Conservation (phyloP, 2,329 filamentous ascomycete genomes). For the Diaporthe velutina region DNA sequence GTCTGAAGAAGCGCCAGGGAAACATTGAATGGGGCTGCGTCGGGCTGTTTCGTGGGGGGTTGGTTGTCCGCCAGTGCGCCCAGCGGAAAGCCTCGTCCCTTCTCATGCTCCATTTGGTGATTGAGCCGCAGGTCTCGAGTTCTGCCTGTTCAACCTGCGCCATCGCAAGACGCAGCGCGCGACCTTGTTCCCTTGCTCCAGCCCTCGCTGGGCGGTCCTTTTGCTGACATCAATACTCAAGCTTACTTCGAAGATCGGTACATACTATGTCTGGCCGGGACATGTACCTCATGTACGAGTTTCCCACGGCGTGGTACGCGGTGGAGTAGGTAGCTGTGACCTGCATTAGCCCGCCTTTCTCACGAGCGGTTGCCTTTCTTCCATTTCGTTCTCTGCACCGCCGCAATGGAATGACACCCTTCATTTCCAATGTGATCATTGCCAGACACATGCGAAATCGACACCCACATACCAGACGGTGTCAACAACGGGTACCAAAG, state of each 20-base stretch:
- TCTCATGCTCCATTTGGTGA: constrained; percentile 21
- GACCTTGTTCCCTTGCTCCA: constrained; percentile 25
- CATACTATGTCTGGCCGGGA: background rate
- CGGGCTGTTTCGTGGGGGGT: constrained; percentile 8
- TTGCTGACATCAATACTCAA: constrained; percentile 13
- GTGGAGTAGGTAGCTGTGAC: constrained; percentile 26
- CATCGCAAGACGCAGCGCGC: constrained; percentile 32
- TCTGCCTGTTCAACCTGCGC: constrained; percentile 32
- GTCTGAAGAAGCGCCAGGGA: background rate
- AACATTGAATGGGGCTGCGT: constrained; percentile 17
- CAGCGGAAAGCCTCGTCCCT: constrained; percentile 37
- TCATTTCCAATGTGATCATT: background rate
- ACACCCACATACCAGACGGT: constrained; percentile 2
- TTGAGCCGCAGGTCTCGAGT: constrained; percentile 33
- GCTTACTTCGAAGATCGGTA: background rate
- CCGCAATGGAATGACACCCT: constrained; percentile 27
- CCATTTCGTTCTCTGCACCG: constrained; percentile 33
- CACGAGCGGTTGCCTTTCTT: constrained; percentile 37
- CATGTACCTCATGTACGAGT: background rate
- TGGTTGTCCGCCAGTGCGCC: constrained; percentile 24
- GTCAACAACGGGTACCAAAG: constrained; percentile 5
- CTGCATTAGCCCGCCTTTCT: constrained; percentile 25
- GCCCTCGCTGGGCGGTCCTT: background rate
- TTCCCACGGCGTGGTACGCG: constrained; percentile 11
- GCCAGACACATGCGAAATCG: background rate